These are phyloP conservation scores for Hsuehochloa calcarea DNA, from an alignment of 176 grass and related monocot species.

Conservation along the genomic window DNA sequence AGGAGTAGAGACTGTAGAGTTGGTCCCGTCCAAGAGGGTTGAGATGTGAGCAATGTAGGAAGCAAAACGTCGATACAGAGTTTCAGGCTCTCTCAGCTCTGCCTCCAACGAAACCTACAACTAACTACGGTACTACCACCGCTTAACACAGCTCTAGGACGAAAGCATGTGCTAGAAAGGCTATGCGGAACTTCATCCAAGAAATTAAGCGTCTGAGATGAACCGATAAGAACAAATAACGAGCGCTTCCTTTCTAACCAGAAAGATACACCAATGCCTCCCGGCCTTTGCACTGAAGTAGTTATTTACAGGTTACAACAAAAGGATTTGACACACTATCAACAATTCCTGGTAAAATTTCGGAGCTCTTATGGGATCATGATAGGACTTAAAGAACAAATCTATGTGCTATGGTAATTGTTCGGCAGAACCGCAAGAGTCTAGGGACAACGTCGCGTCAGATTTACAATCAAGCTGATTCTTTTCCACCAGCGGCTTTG, in stretches of 20 bases:
- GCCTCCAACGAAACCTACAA: no score
- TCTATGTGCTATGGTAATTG: no score
- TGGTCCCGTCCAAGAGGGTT: no score
- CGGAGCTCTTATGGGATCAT: no score
- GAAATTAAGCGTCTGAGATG: background rate
- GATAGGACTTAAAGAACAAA: no score
- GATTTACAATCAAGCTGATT: constrained; percentile 35
- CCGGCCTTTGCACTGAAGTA: background rate
- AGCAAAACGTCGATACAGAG: no score
- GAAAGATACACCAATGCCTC: background rate
- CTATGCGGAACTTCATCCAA: background rate
- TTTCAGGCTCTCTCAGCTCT: no score
- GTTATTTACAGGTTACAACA: background rate
- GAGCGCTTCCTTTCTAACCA: background rate
- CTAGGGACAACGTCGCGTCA: background rate
- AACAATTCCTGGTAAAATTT: no score
- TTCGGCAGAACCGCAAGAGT: no score
- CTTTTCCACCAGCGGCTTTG: constrained; percentile 24
- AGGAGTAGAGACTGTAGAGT: no score
- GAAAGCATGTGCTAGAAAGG: background rate
- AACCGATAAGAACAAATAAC: background rate
- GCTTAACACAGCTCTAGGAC: background rate
- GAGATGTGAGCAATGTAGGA: no score
- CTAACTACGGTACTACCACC: background rate
- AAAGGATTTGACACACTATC: background rate